phyloP scores from a whole-genome alignment of 164 flowering plant species.

The Santalum album region DNA sequence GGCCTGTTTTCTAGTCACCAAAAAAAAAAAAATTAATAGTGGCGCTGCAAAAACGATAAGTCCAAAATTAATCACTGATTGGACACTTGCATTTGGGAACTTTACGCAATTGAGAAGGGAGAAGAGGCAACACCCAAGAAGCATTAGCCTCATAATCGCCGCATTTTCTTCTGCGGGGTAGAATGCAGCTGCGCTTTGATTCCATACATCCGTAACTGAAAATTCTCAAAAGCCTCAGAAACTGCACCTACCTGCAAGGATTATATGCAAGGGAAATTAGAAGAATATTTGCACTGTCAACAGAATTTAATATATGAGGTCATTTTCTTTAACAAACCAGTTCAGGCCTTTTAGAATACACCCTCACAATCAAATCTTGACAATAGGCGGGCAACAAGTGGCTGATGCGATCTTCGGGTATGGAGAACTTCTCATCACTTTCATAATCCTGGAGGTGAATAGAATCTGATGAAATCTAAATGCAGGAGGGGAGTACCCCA shows the following conservation, averaged over 20 bases:
- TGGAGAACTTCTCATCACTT: slow-evolving; percentile 33
- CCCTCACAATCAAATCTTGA: slow-evolving; percentile 49
- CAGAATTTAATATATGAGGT: no score
- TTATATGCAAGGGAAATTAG: not conserved
- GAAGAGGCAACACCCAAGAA: no score
- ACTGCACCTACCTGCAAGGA: slow-evolving; percentile 33
- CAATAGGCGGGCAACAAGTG: slow-evolving; percentile 40
- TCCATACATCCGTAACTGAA: slow-evolving; percentile 40
- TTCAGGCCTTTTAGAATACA: slow-evolving; percentile 43
- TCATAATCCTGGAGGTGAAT: slow-evolving; percentile 36
- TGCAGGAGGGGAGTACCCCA: no score
- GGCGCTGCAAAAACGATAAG: no score
- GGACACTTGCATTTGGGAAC: no score
- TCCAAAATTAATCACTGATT: no score
- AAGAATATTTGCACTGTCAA: no score
- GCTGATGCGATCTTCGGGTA: slow-evolving; percentile 37
- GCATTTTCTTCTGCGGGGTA: slow-evolving; percentile 27
- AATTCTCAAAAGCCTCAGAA: slow-evolving; percentile 49
- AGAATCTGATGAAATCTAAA: slow-evolving; percentile 1
- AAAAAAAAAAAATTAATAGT: no score
- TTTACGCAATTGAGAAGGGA: no score
- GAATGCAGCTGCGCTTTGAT: slow-evolving; percentile 40
- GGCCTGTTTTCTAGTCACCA: no score
- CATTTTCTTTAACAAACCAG: slow-evolving; percentile 22
- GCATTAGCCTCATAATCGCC: not conserved